phyloP scores from a whole-genome alignment of 768 basidiomycete species.

The Russula ochroleuca region DNA sequence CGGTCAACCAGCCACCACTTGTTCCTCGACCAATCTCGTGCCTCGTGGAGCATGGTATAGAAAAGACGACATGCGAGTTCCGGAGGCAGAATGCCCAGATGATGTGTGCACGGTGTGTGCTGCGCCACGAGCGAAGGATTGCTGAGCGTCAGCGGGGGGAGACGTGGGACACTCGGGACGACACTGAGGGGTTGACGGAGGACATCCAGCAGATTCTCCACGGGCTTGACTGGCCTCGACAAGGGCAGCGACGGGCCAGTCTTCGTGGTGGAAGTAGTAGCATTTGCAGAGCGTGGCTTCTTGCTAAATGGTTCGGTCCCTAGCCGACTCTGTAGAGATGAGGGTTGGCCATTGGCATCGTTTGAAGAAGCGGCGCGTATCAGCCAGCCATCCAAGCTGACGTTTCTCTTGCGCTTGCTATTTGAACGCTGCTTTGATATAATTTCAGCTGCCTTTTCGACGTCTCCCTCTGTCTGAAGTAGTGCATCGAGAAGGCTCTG shows the following conservation, averaged over 20 bases:
- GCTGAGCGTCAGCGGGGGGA: conserved; percentile 57
- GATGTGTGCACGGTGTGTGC: conserved; percentile 73
- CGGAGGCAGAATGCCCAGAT: conserved; percentile 61
- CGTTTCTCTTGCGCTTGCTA: conserved; percentile 46
- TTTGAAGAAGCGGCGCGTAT: conserved; percentile 29
- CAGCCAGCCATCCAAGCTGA: conserved; percentile 55
- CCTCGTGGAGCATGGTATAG: conserved; percentile 62
- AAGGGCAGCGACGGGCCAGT: not conserved
- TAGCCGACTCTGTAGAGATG: conserved; percentile 2
- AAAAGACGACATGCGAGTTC: conserved; percentile 74
- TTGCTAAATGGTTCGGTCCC: conserved; percentile 2
- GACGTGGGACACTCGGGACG: conserved; percentile 35
- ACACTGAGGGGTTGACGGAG: conserved; percentile 23
- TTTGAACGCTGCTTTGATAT: conserved; percentile 3
- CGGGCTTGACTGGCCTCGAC: conserved; percentile 20
- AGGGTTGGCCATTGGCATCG: not conserved
- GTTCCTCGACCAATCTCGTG: conserved; percentile 61
- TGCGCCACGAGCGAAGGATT: conserved; percentile 60
- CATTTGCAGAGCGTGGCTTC: conserved; percentile 16
- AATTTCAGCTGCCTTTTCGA: conserved; percentile 19
- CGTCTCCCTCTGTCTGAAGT: conserved; percentile 24
- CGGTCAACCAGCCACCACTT: conserved; percentile 85
- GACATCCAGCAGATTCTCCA: conserved; percentile 24
- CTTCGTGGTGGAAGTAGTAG: not conserved
- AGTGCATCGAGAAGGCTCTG: conserved; percentile 24